A percentile compares a stretch with the other conserved stretches of the same genome.
Conservation (phyloP, 352 stramenopile genomes). For the Aphanomyces invadans region DNA sequence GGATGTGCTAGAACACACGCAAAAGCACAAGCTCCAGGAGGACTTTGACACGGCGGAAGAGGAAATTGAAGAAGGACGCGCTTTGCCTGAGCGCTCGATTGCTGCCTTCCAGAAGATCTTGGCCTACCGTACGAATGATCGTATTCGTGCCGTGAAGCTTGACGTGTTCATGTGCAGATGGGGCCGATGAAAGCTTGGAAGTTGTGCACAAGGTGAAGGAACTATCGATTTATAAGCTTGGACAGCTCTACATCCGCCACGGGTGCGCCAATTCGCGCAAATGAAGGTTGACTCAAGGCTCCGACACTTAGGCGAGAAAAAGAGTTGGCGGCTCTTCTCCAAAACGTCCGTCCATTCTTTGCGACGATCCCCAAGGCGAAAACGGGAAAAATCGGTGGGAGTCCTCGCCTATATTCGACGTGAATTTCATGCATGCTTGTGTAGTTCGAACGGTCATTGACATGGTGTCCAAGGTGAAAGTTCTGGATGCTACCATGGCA, state of each 20-base stretch:
- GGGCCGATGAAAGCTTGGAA: conserved; percentile 48
- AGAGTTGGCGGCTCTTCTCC: conserved; percentile 78
- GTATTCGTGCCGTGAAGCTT: not conserved
- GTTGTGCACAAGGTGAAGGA: conserved; percentile 91
- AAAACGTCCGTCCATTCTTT: conserved; percentile 92
- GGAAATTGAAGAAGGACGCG: conserved; percentile 29
- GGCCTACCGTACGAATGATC: conserved; percentile 39
- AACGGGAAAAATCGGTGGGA: conserved; percentile 94
- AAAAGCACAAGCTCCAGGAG: conserved; percentile 59
- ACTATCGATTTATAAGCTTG: conserved; percentile 93
- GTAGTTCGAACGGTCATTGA: conserved; percentile 96
- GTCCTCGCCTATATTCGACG: conserved; percentile 4
- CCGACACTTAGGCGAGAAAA: conserved; percentile 65
- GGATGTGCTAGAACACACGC: conserved; percentile 62
- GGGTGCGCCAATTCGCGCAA: conserved; percentile 38
- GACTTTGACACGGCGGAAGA: conserved; percentile 72
- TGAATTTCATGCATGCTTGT: not conserved
- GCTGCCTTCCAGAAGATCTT: conserved; percentile 62
- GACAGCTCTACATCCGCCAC: conserved; percentile 85
- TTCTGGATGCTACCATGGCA: conserved; percentile 81
- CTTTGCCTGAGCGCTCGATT: conserved; percentile 45
- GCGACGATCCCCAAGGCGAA: conserved; percentile 94
- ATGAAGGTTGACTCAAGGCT: not conserved
- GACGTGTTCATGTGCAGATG: conserved; percentile 5
- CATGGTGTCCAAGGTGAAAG: conserved; percentile 90